These are phyloP conservation scores for Aspergillus luchuensis DNA, from an alignment of 2,329 filamentous ascomycete species.

Conservation along the genomic window DNA sequence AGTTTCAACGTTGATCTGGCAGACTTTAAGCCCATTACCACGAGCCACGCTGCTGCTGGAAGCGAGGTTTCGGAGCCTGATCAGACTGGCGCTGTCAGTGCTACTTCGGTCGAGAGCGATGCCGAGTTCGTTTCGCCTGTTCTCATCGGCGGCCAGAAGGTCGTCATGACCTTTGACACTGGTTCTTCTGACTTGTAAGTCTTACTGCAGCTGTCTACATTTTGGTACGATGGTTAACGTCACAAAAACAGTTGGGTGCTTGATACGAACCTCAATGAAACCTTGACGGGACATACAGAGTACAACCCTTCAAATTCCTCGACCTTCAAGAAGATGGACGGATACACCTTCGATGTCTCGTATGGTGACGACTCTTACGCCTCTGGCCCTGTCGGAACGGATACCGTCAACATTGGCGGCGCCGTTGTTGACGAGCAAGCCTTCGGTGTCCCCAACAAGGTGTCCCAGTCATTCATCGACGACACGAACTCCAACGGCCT, in stretches of 20 bases:
- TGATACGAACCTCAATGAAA: conserved; percentile 57
- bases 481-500: conserved; percentile 69
- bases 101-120: conserved; percentile 66
- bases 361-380: conserved; percentile 70
- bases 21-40: conserved; percentile 37
- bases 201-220: neutral
- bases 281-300: conserved; percentile 55
- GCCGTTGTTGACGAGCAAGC: conserved; percentile 63
- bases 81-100: conserved; percentile 61
- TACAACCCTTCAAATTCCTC: conserved; percentile 58
- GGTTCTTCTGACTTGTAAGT: conserved; percentile 70
- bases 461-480: conserved; percentile 60
- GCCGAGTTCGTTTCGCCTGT: conserved; percentile 71
- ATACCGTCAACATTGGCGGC: conserved; percentile 68
- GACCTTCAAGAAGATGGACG: conserved; percentile 52
- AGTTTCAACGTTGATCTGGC: conserved; percentile 43
- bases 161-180: conserved; percentile 74
- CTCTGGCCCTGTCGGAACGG: conserved; percentile 64
- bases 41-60: conserved; percentile 27
- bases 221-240: neutral
- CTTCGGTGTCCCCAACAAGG: conserved; percentile 65
- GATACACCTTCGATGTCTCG: conserved; percentile 62
- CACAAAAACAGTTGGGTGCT: conserved; percentile 63
- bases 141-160: conserved; percentile 66
- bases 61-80: conserved; percentile 29